Conservation (phyloP, 2,329 filamentous ascomycete species). For the Colletotrichum sp. region DNA sequence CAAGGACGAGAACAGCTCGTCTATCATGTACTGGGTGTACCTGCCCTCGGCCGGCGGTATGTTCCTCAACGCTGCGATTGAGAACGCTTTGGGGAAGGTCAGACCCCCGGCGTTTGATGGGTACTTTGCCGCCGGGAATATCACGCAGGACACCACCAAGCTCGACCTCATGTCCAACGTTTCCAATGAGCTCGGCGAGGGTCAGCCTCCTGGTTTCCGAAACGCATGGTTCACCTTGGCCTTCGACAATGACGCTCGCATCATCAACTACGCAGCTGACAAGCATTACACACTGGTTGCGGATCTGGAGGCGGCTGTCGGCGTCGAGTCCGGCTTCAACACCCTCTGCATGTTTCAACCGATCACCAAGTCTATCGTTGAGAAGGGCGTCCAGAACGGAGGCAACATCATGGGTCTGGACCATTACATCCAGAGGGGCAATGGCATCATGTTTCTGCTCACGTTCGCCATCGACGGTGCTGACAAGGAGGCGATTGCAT, state of each 20-base stretch:
- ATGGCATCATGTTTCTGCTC: constrained; percentile 37
- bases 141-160: constrained; percentile 30
- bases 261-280: constrained; percentile 36
- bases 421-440: constrained; percentile 27
- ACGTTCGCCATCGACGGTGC: constrained; percentile 35
- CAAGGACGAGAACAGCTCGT: constrained; percentile 36
- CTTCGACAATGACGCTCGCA: constrained; percentile 39
- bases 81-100: constrained; percentile 32
- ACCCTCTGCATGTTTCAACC: constrained; percentile 38
- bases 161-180: constrained; percentile 32
- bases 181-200: constrained; percentile 32
- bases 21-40: constrained; percentile 38
- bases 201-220: constrained; percentile 33
- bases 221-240: constrained; percentile 41
- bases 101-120: constrained; percentile 33
- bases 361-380: constrained; percentile 32
- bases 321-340: constrained; percentile 28
- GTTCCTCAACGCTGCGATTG: constrained; percentile 34
- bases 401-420: constrained; percentile 40
- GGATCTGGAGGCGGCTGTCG: constrained; percentile 29
- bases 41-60: constrained; percentile 32
- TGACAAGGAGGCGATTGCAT: constrained; percentile 36
- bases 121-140: constrained; percentile 28
- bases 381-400: constrained; percentile 33
- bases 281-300: constrained; percentile 33